A percentile compares a stretch with the other conserved stretches of the same genome.
Conservation (phyloP, 805 yeast species). For the baker's yeast (Saccharomyces cerevisiae) region DNA sequence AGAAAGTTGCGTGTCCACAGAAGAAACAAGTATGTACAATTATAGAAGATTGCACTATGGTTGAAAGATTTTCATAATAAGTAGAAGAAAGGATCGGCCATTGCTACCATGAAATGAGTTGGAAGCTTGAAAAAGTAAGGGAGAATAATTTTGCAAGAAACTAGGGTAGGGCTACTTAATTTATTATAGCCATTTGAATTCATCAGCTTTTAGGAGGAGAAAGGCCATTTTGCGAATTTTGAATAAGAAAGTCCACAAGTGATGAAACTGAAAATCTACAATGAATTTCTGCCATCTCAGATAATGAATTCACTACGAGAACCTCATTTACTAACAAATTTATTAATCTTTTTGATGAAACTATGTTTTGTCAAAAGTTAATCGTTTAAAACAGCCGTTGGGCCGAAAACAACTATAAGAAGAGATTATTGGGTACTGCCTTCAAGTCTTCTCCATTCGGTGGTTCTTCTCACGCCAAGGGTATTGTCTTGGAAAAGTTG, state of each 20-base stretch:
- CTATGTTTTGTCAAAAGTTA: conserved; percentile 8
- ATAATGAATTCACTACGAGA: background rate
- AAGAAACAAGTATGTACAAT: conserved; percentile 68
- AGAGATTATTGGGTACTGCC: conserved; percentile 97
- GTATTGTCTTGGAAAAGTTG: conserved; percentile 95
- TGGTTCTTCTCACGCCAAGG: conserved; percentile 99
- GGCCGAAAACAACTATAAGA: conserved; percentile 95
- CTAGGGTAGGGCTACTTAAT: background rate
- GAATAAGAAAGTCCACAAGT: background rate
- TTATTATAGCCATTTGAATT: background rate
- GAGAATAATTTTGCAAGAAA: background rate
- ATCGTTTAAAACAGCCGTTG: conserved; percentile 56
- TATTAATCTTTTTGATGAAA: conserved; percentile 1
- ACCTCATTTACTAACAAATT: conserved; percentile 3
- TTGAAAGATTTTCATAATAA: background rate
- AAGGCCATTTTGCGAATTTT: background rate
- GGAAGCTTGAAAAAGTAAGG: background rate
- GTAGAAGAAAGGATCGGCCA: background rate
- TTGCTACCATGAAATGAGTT: background rate
- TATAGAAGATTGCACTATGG: background rate
- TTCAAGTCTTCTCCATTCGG: conserved; percentile 99
- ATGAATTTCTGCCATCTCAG: background rate
- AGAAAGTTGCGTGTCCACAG: conserved; percentile 98
- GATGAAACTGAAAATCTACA: background rate
- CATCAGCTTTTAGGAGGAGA: background rate